Evolutionary conservation across 768 basidiomycete species (phyloP), one percentile per base, ranked within the genome.

Genomic region (Mycena galericulata): DNA sequence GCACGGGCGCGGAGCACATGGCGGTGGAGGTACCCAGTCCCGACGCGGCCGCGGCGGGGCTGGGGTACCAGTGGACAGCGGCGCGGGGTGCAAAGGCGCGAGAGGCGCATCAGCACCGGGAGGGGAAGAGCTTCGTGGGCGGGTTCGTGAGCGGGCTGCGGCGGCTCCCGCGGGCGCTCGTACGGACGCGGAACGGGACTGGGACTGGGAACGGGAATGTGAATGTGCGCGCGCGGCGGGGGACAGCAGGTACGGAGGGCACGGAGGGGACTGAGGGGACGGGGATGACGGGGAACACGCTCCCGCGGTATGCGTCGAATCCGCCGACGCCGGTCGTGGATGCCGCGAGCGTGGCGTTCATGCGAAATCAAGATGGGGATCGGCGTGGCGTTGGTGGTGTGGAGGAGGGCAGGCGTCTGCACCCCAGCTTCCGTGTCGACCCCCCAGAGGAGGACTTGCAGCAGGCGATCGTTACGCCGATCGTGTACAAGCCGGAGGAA

Each of bases 131-230:
- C 2, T 68, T 73, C 32, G 69, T 70, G 5, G 72, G 69, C 20
- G 72, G 72, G 4, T 71, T 73, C 34, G 68, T 73, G 22, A 69
- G 54, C 56, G 63, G 69, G 18, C 50, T 73, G 46, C 53, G 65
- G 40, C 30, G 66, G 36, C 51, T 73, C 46, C 72, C 72, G 22
- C 57, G 69, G 6, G 72, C 65, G 26, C 38, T 73, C 3, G 63
- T 64, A 36, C 45, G 67, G 22, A 38, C 62, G 10, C 50, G 70
- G 46, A n/a, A n/a, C n/a, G n/a, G n/a, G n/a, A n/a, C n/a, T n/a
- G n/a, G n/a, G n/a, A n/a, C n/a, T n/a, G n/a, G n/a, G n/a, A n/a
- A n/a, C n/a, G n/a, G n/a, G n/a, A n/a, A n/a, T n/a, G n/a, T n/a
- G n/a, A n/a, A n/a, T n/a, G n/a, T n/a, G n/a, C 58, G 67, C 12